Evolutionary conservation across 495 filamentous ascomycete genomes (phyloP).

Genomic region (Trichoderma reesei): DNA sequence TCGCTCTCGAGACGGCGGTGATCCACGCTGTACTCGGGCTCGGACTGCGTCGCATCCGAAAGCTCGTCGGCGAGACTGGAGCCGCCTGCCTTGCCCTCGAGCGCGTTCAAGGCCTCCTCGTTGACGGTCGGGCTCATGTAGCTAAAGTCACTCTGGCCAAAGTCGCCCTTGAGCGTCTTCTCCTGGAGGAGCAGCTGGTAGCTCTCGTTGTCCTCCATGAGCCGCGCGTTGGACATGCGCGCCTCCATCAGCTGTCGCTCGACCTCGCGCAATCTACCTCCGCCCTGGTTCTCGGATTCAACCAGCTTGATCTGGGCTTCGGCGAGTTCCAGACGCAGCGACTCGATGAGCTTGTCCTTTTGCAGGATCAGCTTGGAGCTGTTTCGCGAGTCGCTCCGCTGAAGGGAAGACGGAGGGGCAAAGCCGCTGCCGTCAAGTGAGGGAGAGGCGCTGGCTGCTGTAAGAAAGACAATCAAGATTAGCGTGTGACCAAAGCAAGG

Average conservation of each 20-base stretch:
- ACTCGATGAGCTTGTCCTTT: slow-evolving; percentile 94
- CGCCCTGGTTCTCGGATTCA: slow-evolving; percentile 86
- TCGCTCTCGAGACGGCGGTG: slow-evolving; percentile 66
- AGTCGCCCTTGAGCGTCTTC: slow-evolving; percentile 89
- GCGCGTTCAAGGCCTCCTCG: slow-evolving; percentile 45
- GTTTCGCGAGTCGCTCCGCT: slow-evolving; percentile 72
- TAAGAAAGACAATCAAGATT: slow-evolving; percentile 18
- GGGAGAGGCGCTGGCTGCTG: slow-evolving; percentile 44
- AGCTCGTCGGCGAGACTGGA: slow-evolving; percentile 86
- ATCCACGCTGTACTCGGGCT: slow-evolving; percentile 44
- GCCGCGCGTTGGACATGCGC: slow-evolving; percentile 82
- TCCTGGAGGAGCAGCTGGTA: slow-evolving; percentile 91
- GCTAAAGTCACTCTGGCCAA: slow-evolving; percentile 64
- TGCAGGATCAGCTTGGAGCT: slow-evolving; percentile 81
- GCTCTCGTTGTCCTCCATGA: slow-evolving; percentile 98
- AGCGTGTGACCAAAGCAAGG: slow-evolving; percentile 13
- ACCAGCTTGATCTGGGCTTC: slow-evolving; percentile 93
- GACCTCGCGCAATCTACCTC: slow-evolving; percentile 72
- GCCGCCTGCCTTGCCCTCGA: slow-evolving; percentile 42
- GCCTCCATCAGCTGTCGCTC: slow-evolving; percentile 82
- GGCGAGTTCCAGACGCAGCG: slow-evolving; percentile 79
- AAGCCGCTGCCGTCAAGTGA: slow-evolving; percentile 61
- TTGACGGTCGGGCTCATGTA: slow-evolving; percentile 54
- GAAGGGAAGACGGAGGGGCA: slow-evolving; percentile 73
- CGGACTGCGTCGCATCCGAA: slow-evolving; percentile 46